Evolutionary conservation across 2,329 filamentous ascomycete genomes (phyloP), one percentile per base, ranked within the genome.

Genomic region (Drechslera avenae): DNA sequence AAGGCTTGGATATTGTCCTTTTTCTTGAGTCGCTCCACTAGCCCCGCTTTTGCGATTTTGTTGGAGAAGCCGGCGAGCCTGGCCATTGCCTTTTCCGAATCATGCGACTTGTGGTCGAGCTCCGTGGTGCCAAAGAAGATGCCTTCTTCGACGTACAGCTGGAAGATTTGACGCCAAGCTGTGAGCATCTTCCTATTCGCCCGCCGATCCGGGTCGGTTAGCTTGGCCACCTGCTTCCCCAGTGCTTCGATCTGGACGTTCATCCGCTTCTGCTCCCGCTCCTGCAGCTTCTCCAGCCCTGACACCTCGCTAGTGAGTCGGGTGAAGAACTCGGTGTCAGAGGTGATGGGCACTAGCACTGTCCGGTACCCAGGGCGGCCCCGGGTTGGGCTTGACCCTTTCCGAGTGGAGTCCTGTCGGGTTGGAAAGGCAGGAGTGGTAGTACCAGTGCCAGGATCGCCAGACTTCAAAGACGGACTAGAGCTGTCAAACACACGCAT

Each of bases 71-170:
- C 85, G 54, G 86, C 78, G 5, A 94, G 79, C 60, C 89, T 84
- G 49, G 82, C 79, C 42, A 86, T 79, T 1, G 90, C 90, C 53
- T 83, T 82, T 4, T 79, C 76, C 56, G 86, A 87, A 42, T 83
- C 82, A 42, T 90, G 81, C 2, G 83, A 79, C 12, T 89, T 88
- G 49, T 87, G 85, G 57, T 90, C 86, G 26, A 76, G 75, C 69
- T 95, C 90, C 23, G 84, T 83, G 0, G 86, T 88, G 1, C 89
- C 90, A 70, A 94, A 94, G 75, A 96, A 96, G 23, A 95, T 81
- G 46, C 87, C 83, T 6, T 87, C 87, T 48, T 94, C 87, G 10
- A 92, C 75, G 65, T 96, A 96, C 0, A 93, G 75, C 52, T 91
- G 86, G 63, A 96, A 93, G 56, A 96, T 86, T 58, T 87, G 82